These are phyloP conservation scores for Macrocystidia cucumis DNA, from an alignment of 1,284 basidiomycete genomes.

Conservation along the genomic window DNA sequence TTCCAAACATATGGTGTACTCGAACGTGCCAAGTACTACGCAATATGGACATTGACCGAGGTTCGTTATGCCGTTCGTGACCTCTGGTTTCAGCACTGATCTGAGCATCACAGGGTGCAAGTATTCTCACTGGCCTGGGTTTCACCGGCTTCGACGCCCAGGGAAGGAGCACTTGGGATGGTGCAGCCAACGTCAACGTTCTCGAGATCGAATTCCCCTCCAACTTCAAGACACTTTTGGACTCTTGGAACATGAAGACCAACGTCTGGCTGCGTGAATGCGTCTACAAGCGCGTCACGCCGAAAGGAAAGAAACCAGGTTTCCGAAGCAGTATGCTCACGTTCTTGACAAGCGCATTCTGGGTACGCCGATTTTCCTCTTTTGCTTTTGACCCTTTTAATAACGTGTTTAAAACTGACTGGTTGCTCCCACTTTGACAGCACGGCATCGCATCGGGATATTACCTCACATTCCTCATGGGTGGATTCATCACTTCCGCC, in stretches of 20 bases:
- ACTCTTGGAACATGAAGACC: slow-evolving; percentile 92
- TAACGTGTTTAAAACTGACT: slow-evolving; percentile 1
- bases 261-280: slow-evolving; percentile 96
- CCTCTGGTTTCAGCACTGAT: neutral
- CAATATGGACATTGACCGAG: slow-evolving; percentile 88
- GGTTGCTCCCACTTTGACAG: slow-evolving; percentile 28
- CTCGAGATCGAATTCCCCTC: slow-evolving; percentile 78
- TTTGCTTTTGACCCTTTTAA: neutral
- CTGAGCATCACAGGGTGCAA: slow-evolving; percentile 59
- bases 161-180: slow-evolving; percentile 75
- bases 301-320: slow-evolving; percentile 83
- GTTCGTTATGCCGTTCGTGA: slow-evolving; percentile 27
- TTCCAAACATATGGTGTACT: slow-evolving; percentile 76
- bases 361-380: slow-evolving; percentile 47
- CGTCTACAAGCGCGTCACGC: slow-evolving; percentile 94
- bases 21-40: slow-evolving; percentile 85
- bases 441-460: slow-evolving; percentile 87
- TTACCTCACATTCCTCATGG: slow-evolving; percentile 73
- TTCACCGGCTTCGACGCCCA: slow-evolving; percentile 77
- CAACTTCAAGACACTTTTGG: slow-evolving; percentile 88
- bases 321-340: slow-evolving; percentile 89
- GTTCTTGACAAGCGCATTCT: slow-evolving; percentile 90
- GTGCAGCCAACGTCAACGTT: slow-evolving; percentile 86
- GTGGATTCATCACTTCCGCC: slow-evolving; percentile 78
- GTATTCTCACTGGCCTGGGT: slow-evolving; percentile 92